Evolutionary conservation across 1,284 basidiomycete species (phyloP).

Genomic region (Moniliophthora roreri): DNA sequence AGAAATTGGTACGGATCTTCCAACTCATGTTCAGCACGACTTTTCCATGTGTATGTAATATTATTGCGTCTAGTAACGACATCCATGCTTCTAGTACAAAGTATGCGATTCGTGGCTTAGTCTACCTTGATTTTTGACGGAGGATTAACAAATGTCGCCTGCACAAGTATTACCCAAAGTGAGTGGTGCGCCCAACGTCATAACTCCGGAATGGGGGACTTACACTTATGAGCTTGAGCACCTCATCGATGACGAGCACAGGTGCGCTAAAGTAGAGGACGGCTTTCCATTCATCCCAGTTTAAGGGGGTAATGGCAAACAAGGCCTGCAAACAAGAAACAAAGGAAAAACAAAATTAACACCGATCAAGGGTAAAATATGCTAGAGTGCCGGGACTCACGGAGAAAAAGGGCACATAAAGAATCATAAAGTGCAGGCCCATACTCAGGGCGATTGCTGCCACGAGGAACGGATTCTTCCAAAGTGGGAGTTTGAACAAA

Average conservation of each 20-base stretch:
- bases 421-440: conserved; percentile 89
- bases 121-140: conserved; percentile 48
- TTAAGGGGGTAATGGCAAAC: conserved; percentile 91
- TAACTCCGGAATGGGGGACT: conserved; percentile 22
- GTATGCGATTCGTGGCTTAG: conserved; percentile 15
- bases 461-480: conserved; percentile 93
- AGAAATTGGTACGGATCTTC: too few relatives aligned
- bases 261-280: conserved; percentile 88
- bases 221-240: conserved; percentile 85
- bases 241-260: conserved; percentile 89
- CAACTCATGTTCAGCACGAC: not conserved
- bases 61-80: too few relatives aligned
- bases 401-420: conserved; percentile 94
- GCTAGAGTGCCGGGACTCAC: conserved; percentile 42
- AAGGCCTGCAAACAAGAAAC: conserved; percentile 57
- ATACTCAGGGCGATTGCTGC: conserved; percentile 88
- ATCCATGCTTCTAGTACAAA: not conserved
- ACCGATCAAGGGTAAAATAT: conserved; percentile 6
- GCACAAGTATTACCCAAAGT: not conserved
- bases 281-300: conserved; percentile 94
- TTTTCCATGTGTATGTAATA: not conserved
- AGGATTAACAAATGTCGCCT: conserved; percentile 46
- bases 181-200: conserved; percentile 2
- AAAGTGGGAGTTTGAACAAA: conserved; percentile 83
- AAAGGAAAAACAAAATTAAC: conserved; percentile 7